Evolutionary conservation across 2,329 filamentous ascomycete species (phyloP).

Genomic region (Colletotrichum melonis): DNA sequence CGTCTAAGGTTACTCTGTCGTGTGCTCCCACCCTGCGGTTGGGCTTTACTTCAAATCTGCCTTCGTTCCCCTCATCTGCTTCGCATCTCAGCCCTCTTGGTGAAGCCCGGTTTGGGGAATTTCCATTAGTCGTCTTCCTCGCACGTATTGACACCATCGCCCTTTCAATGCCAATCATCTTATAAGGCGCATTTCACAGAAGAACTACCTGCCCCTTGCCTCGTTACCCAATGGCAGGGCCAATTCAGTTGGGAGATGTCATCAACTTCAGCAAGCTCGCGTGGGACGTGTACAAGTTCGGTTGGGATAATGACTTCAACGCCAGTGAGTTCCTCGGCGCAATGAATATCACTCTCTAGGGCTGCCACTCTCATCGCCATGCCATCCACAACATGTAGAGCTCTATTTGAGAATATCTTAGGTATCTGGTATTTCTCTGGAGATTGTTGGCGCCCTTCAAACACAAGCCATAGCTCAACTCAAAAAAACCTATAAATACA

Average conservation of each 20-base stretch:
- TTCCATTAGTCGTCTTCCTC: constrained; percentile 21
- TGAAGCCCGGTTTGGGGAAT: constrained; percentile 22
- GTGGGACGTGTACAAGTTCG: constrained; percentile 46
- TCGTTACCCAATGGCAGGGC: constrained; percentile 25
- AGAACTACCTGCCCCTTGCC: neutral
- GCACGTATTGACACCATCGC: constrained; percentile 2
- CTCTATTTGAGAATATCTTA: neutral
- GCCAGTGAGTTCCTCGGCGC: constrained; percentile 43
- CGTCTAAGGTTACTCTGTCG: neutral
- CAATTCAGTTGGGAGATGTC: constrained; percentile 45
- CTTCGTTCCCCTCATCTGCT: constrained; percentile 8
- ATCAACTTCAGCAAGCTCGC: constrained; percentile 46
- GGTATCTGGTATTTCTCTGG: neutral
- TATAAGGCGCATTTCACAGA: constrained; percentile 19
- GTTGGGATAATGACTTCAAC: constrained; percentile 47
- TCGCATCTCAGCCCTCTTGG: neutral
- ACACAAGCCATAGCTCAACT: neutral
- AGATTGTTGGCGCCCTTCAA: neutral
- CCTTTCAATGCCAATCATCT: constrained; percentile 6
- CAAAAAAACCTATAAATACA: neutral
- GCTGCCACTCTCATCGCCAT: neutral
- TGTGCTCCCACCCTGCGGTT: neutral
- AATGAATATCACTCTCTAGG: neutral
- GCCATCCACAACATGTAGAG: neutral
- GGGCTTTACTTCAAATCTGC: constrained; percentile 24